phyloP scores from a whole-genome alignment of 495 filamentous ascomycete genomes.

The Ramalina intermedia region DNA sequence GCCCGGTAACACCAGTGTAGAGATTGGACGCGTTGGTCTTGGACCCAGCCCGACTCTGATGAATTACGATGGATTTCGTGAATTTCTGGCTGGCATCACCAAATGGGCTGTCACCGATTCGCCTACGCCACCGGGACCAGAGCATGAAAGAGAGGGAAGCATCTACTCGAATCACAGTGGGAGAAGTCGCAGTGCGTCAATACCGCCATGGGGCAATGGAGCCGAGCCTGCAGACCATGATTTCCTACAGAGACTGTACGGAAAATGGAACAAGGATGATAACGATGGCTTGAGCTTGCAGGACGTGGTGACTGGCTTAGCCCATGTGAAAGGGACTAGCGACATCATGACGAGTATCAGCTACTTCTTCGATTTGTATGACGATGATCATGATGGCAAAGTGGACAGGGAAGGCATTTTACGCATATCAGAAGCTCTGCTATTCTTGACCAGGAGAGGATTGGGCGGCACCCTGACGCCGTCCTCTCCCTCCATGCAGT shows the following conservation, averaged over 20 bases:
- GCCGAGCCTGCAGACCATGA: slow-evolving; percentile 88
- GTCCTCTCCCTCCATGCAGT: slow-evolving; percentile 18
- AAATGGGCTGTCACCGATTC: slow-evolving; percentile 85
- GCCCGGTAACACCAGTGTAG: slow-evolving; percentile 30
- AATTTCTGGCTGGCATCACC: slow-evolving; percentile 77
- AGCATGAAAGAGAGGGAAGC: slow-evolving; percentile 32
- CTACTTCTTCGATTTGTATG: slow-evolving; percentile 95
- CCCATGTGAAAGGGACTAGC: slow-evolving; percentile 74
- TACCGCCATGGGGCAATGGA: slow-evolving; percentile 59
- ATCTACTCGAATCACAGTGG: slow-evolving; percentile 42
- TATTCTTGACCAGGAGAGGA: slow-evolving; percentile 81
- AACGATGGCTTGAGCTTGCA: slow-evolving; percentile 66
- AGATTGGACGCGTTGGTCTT: slow-evolving; percentile 74
- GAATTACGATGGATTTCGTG: slow-evolving; percentile 91
- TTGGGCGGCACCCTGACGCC: slow-evolving; percentile 57
- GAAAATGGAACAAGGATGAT: slow-evolving; percentile 70
- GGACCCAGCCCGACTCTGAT: slow-evolving; percentile 80
- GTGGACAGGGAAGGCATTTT: slow-evolving; percentile 97
- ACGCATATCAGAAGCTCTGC: slow-evolving; percentile 80
- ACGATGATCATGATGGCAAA: slow-evolving; percentile 78
- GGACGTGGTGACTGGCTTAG: slow-evolving; percentile 80
- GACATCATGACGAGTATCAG: slow-evolving; percentile 96
- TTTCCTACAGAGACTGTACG: slow-evolving; percentile 81
- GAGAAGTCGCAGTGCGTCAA: slow-evolving; percentile 30
- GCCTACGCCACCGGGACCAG: slow-evolving; percentile 44